phyloP scores from a whole-genome alignment of 306 rosid genomes.

The Arachis stenosperma region DNA sequence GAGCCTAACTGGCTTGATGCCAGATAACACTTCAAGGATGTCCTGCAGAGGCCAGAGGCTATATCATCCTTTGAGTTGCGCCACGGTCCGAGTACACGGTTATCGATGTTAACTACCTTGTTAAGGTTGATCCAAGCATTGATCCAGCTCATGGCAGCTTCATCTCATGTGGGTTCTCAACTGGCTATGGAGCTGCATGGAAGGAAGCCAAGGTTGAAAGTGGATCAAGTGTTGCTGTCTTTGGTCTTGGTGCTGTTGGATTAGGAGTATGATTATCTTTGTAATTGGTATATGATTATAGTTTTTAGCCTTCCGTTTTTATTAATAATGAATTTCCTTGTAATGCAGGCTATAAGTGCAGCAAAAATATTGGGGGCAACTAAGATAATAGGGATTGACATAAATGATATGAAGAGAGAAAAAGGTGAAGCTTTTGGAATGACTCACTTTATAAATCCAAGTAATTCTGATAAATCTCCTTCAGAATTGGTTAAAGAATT shows the following conservation, averaged over 20 bases:
- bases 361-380: slow-evolving; percentile 51
- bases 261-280: background rate
- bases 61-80: background rate
- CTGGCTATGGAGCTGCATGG: background rate
- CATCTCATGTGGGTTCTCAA: slow-evolving; percentile 2
- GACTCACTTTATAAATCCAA: slow-evolving; percentile 52
- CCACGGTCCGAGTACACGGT: slow-evolving; percentile 33
- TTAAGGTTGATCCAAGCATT: background rate
- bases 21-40: background rate
- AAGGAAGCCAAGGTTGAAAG: background rate
- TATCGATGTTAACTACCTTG: background rate
- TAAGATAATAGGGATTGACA: slow-evolving; percentile 60
- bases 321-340: background rate
- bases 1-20: background rate
- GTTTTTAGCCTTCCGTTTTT: background rate
- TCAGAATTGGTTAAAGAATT: slow-evolving; percentile 47
- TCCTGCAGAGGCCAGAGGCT: background rate
- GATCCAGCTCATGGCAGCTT: background rate
- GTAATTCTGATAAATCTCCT: slow-evolving; percentile 35
- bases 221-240: background rate
- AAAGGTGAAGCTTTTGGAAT: slow-evolving; percentile 59
- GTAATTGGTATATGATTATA: background rate
- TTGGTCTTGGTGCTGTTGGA: slow-evolving; percentile 1
- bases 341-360: slow-evolving; percentile 48
- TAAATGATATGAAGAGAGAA: slow-evolving; percentile 42